Conservation (phyloP, 148 eudicot genomes). For the Rhododendron mucronatum region DNA sequence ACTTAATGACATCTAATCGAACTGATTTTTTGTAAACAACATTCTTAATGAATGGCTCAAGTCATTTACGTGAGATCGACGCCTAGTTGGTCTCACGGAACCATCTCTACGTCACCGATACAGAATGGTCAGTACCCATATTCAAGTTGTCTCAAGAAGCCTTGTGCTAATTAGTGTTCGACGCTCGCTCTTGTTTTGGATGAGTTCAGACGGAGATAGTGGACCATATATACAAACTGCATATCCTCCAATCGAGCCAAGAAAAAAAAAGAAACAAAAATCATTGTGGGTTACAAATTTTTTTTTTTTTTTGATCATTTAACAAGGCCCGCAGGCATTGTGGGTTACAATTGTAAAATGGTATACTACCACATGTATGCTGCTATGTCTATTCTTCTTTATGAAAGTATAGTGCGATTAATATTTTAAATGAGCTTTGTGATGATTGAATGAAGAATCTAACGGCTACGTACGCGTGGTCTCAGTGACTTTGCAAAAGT, state of each 20-base stretch:
- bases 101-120: no score
- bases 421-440: background rate
- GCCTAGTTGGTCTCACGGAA: no score
- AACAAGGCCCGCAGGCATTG: no score
- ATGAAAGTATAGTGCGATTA: background rate
- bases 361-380: background rate
- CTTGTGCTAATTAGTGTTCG: background rate
- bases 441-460: background rate
- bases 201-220: background rate
- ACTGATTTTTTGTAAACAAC: no score
- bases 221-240: background rate
- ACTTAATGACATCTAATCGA: no score
- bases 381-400: background rate
- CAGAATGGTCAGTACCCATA: no score
- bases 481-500: background rate
- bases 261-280: no score
- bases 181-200: background rate
- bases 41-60: no score
- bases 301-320: no score
- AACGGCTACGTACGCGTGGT: background rate
- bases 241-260: no score
- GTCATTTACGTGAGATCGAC: no score
- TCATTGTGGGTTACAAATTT: background rate
- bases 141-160: background rate
- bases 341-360: background rate